Percentiles rank a stretch among this genome's conserved stretches.
phyloP scores from a whole-genome alignment of 352 stramenopile genomes.

The Pythium plurisporium region DNA sequence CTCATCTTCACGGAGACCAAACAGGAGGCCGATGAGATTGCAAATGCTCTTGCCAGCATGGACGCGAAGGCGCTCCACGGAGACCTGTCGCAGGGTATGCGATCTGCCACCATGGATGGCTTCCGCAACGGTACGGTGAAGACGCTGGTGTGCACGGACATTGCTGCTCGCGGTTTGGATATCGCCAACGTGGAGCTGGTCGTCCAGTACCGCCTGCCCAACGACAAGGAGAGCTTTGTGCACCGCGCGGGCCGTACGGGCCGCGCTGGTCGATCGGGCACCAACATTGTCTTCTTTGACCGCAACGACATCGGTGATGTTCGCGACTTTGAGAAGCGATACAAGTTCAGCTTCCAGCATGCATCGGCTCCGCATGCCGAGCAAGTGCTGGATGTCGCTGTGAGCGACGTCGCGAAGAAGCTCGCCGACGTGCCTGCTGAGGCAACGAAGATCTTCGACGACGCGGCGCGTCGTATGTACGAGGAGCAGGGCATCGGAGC shows the following conservation, averaged over 20 bases:
- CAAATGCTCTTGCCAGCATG: slow-evolving; percentile 70
- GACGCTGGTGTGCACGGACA: slow-evolving; percentile 90
- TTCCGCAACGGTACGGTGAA: slow-evolving; percentile 94
- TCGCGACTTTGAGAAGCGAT: slow-evolving; percentile 69
- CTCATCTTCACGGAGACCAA: slow-evolving; percentile 99
- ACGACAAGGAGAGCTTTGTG: slow-evolving; percentile 94
- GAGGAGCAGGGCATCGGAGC: slow-evolving; percentile 49
- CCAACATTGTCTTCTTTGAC: slow-evolving; percentile 87
- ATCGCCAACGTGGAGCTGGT: slow-evolving; percentile 90
- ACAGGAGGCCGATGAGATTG: slow-evolving; percentile 93
- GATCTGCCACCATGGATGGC: slow-evolving; percentile 95
- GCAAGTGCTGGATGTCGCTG: slow-evolving; percentile 50
- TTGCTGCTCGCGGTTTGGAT: slow-evolving; percentile 86
- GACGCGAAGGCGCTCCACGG: slow-evolving; percentile 64
- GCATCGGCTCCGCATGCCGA: slow-evolving; percentile 46
- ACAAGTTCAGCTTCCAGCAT: slow-evolving; percentile 72
- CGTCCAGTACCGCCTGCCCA: slow-evolving; percentile 92
- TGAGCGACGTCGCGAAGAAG: slow-evolving; percentile 52
- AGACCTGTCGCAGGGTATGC: slow-evolving; percentile 75
- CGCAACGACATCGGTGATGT: slow-evolving; percentile 59
- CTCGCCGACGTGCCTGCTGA: slow-evolving; percentile 42
- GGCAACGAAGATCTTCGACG: slow-evolving; percentile 52
- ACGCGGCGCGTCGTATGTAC: slow-evolving; percentile 43
- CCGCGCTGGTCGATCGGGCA: slow-evolving; percentile 74
- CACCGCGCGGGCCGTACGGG: slow-evolving; percentile 90